phyloP scores from a whole-genome alignment of 257 asterid species.

The Solanum habrochaites region DNA sequence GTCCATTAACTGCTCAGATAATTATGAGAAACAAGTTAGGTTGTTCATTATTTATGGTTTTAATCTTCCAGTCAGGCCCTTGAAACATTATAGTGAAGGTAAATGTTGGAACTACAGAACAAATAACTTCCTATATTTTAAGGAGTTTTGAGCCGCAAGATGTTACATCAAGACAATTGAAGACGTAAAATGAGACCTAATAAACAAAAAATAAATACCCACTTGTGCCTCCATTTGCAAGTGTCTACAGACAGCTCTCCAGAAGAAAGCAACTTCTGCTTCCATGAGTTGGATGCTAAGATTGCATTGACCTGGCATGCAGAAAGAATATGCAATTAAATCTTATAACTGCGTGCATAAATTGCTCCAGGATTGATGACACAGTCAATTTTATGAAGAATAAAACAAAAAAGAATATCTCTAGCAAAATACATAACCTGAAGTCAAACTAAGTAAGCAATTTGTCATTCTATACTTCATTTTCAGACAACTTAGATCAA shows the following conservation, averaged over 20 bases:
- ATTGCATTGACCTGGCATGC: constrained; percentile 32
- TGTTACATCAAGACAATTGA: neutral
- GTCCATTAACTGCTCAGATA: neutral
- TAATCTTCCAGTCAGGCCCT: neutral
- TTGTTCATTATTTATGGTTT: neutral
- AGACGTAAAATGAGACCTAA: neutral
- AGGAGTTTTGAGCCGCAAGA: neutral
- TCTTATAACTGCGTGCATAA: neutral
- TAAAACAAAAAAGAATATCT: neutral
- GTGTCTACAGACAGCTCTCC: constrained; percentile 82
- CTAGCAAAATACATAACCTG: neutral
- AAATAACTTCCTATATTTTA: neutral
- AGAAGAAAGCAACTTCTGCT: constrained; percentile 77
- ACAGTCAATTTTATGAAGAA: neutral
- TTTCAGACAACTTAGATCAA: neutral
- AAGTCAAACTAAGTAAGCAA: neutral
- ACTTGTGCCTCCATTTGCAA: constrained; percentile 75
- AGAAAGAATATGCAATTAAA: neutral
- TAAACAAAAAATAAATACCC: constrained; percentile 16
- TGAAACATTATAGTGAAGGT: neutral
- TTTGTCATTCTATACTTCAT: neutral
- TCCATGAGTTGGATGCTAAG: constrained; percentile 55
- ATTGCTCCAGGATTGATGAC: neutral
- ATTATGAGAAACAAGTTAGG: neutral
- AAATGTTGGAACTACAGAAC: neutral